Conservation (phyloP, 768 basidiomycete species). For the Obba rivulosa region DNA sequence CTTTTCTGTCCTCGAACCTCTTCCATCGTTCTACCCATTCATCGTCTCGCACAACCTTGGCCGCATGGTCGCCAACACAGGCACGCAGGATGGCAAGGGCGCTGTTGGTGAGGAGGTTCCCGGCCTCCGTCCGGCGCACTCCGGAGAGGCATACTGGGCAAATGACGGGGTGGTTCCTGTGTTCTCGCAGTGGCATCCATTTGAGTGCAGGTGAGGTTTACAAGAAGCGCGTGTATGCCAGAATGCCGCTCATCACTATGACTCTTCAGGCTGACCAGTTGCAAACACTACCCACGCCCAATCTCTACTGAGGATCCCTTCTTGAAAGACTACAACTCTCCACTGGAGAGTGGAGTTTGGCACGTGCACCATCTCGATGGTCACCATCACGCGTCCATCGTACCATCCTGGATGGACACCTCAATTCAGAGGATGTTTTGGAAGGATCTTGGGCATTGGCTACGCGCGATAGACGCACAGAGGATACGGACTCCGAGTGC, state of each 20-base stretch:
- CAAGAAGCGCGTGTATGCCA: not conserved
- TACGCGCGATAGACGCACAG: slow-evolving; percentile 28
- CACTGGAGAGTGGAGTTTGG: slow-evolving; percentile 36
- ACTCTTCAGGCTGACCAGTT: slow-evolving; percentile 7
- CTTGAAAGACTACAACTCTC: not conserved
- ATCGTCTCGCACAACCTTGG: not conserved
- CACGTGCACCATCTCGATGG: slow-evolving; percentile 30
- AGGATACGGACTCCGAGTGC: not conserved
- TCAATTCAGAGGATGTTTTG: slow-evolving; percentile 35
- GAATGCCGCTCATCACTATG: not conserved
- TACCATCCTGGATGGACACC: slow-evolving; percentile 34
- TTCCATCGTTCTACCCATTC: slow-evolving; percentile 27
- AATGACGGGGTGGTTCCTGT: slow-evolving; percentile 48
- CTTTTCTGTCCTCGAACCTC: slow-evolving; percentile 30
- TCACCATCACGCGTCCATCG: slow-evolving; percentile 34
- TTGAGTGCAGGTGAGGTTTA: slow-evolving; percentile 34
- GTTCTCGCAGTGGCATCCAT: slow-evolving; percentile 49
- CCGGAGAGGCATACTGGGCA: slow-evolving; percentile 14
- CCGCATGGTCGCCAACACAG: slow-evolving; percentile 18
- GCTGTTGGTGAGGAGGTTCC: not conserved
- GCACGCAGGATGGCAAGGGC: slow-evolving; percentile 6
- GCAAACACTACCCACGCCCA: slow-evolving; percentile 10
- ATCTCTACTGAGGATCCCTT: too few species aligned
- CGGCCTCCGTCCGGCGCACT: not conserved
- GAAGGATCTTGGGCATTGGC: slow-evolving; percentile 32